Evolutionary conservation across 2,329 filamentous ascomycete species (phyloP), one percentile per base, ranked within the genome.

Genomic region (Paramyrothecium roridum): DNA sequence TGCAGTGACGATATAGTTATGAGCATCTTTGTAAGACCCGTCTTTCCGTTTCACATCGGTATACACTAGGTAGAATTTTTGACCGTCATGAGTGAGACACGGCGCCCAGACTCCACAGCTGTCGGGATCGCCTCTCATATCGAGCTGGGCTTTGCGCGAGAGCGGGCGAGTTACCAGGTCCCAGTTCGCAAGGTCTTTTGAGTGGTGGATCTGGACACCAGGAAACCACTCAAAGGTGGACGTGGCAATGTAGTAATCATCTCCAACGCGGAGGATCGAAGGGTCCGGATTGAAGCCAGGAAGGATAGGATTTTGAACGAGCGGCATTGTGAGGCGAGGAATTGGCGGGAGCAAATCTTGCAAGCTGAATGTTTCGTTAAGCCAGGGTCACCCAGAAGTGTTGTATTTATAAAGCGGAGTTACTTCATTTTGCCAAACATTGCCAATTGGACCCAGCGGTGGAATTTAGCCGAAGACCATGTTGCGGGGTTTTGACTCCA

Each of bases 41-140:
- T 87, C 85, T 65, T 87, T 87, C 59, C 84, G 82, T 70, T 86
- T 87, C 17, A 87, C 83, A 61, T 87, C 83, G 1, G 84, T 86
- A 66, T 85, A 87, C 2, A 87, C 84, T 6, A 87, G 78, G 77
- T 80, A 87, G 69, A 86, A 87, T 53, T 71, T 77, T 2, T 79
- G 73, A 48, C 82, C 83, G 59, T 86, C 83, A 59, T 87, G 82
- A 0, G 79, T 82, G 20, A 88, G 74, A 61, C 84, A 87, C 0
- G 85, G 85, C 2, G 84, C 84, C 82, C 84, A 87, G n/a, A 87
- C 72, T 40, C 82, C 82, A 61, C 82, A 83, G 65, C 80, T 82
- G 64, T 85, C 81, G 1, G 82, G 81, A 61, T 83, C 72, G n/a
- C 81, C 80, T 17, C 81, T 78, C 79, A 84, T 80, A 60, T 83